Conservation (phyloP, 768 basidiomycete species). For the Boletus barrowsii region DNA sequence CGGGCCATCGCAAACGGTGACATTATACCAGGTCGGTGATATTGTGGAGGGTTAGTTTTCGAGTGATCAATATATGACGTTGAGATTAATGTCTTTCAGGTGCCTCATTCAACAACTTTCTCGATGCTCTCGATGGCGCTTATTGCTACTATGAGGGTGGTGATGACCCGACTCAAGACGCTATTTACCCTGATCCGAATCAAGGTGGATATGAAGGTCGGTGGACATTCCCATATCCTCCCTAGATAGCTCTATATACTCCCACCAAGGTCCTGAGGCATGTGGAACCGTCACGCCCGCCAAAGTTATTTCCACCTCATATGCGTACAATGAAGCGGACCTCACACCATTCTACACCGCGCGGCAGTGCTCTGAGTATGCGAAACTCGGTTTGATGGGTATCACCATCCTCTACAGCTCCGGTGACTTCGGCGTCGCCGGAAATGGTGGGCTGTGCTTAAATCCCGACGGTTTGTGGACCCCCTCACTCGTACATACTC, state of each 20-base stretch:
- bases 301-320: conserved; percentile 42
- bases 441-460: conserved; percentile 8
- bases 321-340: conserved; percentile 37
- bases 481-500: neutral
- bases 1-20: conserved; percentile 20
- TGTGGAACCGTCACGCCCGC: conserved; percentile 37
- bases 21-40: conserved; percentile 35
- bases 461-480: conserved; percentile 12
- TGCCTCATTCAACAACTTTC: conserved; percentile 34
- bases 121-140: conserved; percentile 33
- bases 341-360: conserved; percentile 34
- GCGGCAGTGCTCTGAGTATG: conserved; percentile 46
- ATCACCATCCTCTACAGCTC: conserved; percentile 42
- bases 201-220: conserved; percentile 22
- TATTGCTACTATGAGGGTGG: conserved; percentile 37
- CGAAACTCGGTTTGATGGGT: conserved; percentile 42
- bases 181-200: conserved; percentile 24
- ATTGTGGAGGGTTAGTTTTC: too few species aligned
- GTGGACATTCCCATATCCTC: neutral
- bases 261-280: conserved; percentile 26
- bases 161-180: conserved; percentile 30
- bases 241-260: too few species aligned
- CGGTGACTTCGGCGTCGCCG: conserved; percentile 46
- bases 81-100: conserved; percentile 5
- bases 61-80: neutral